Evolutionary conservation across 805 yeast genomes (phyloP), one percentile per base, ranked within the genome.

Genomic region (Yamadazyma kitorensis): DNA sequence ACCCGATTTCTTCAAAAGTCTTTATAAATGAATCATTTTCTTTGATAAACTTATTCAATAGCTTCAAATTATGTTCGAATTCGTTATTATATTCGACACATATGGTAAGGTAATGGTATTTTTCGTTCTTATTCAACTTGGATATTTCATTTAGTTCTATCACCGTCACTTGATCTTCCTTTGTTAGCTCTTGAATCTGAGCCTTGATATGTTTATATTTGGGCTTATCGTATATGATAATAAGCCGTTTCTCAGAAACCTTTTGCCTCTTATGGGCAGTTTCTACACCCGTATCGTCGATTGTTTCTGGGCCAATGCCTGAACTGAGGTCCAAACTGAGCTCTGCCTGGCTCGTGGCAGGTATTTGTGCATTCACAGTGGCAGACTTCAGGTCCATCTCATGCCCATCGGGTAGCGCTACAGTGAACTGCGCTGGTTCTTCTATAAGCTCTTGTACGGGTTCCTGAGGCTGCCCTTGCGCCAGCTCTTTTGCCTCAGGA

Each of bases 21-120:
- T 43, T 29, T 2, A 61, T 17, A 16, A 45, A 40, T 2, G 36
- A 33, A 6, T 44, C 28, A 24, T 55, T 40, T 4, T 37, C 23
- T 12, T 43, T 43, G 9, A 61, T 37, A 35, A 58, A 58, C 2
- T 46, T 43, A 17, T 41, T 41, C 17, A 55, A 41, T 25, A 31
- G 40, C 12, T 41, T 43, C 33, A 59, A 31, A 36, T 58, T 49
- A 10, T 15, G n/a, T 17, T 49, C 55, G 42, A 61, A 59, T 15
- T 52, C 49, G 24, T 47, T 54, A 37, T 47, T 56, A 37, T 59
- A 61, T 39, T 61, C 69, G 12, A 61, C 43, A 36, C 55, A 54
- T 25, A 62, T 44, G 40, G 56, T 57, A 18, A 60, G 27, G 27
- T 42, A 44, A 31, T 53, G 49, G 37, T 41, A 24, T 29, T 32